Conservation (phyloP, 139 green algal species). For the Micromonas commoda region DNA sequence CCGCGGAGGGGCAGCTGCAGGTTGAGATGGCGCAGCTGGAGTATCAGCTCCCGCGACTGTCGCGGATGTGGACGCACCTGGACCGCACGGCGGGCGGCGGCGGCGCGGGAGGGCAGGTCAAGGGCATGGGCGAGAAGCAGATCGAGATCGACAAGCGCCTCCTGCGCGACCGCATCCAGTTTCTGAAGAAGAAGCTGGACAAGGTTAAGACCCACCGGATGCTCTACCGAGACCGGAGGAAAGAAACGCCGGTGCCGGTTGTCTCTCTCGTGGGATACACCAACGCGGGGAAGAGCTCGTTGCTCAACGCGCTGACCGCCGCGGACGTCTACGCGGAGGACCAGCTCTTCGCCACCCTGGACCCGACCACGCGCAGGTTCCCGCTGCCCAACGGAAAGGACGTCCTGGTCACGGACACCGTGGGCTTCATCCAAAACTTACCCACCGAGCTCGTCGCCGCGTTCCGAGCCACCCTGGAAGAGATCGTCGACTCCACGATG, state of each 20-base stretch:
- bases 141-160: constrained; percentile 95
- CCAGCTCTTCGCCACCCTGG: constrained; percentile 96
- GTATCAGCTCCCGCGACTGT: constrained; percentile 95
- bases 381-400: constrained; percentile 66
- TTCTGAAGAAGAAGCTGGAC: constrained; percentile 35
- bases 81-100: constrained; percentile 72
- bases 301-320: constrained; percentile 54
- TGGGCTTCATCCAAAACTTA: constrained; percentile 94
- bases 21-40: constrained; percentile 84
- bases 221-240: constrained; percentile 54
- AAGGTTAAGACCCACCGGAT: constrained; percentile 47
- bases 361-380: constrained; percentile 86
- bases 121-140: constrained; percentile 96
- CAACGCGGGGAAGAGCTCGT: constrained; percentile 71
- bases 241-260: constrained; percentile 62
- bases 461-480: constrained; percentile 84
- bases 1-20: constrained; percentile 90
- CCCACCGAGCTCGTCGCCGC: constrained; percentile 80
- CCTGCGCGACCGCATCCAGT: constrained; percentile 28
- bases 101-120: constrained; percentile 54
- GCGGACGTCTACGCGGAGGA: constrained; percentile 79
- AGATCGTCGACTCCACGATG: constrained; percentile 72
- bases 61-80: constrained; percentile 93
- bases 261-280: constrained; percentile 92
- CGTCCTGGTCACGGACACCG: constrained; percentile 86